Conservation (phyloP, 352 stramenopile species). For the Phytopythium kandeliae region DNA sequence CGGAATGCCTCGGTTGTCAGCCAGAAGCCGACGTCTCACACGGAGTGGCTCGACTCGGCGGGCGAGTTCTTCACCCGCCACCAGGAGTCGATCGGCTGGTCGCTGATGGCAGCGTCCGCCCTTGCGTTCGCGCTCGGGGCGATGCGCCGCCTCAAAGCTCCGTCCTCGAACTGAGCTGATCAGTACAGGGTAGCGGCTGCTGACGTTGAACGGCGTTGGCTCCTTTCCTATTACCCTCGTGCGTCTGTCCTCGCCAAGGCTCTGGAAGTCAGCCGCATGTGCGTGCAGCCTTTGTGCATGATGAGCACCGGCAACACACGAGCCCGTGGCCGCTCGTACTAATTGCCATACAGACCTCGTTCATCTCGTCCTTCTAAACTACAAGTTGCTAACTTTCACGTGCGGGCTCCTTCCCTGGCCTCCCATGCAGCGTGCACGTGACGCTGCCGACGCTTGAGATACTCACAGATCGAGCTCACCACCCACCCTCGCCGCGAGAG, state of each 20-base stretch:
- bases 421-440: constrained; percentile 1
- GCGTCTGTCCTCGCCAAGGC: too few species aligned
- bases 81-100: constrained; percentile 36
- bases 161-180: not conserved
- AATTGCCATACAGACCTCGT: too few species aligned
- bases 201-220: too few species aligned
- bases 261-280: too few species aligned
- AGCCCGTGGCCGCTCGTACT: constrained; percentile 1
- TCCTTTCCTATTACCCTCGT: not conserved
- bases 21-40: not conserved
- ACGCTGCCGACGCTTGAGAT: not conserved
- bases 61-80: constrained; percentile 44
- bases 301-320: not conserved
- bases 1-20: constrained; percentile 6
- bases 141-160: not conserved
- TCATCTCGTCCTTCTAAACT: constrained; percentile 5
- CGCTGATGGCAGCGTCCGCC: constrained; percentile 31
- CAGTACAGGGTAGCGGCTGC: too few species aligned
- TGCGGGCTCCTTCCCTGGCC: not conserved
- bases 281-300: too few species aligned
- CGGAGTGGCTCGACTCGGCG: constrained; percentile 16
- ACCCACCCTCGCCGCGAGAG: not conserved
- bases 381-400: constrained; percentile 9
- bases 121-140: constrained; percentile 28
- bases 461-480: not conserved